These are phyloP conservation scores for Ustilaginoidea virens DNA, from an alignment of 2,329 filamentous ascomycete genomes.

Conservation along the genomic window DNA sequence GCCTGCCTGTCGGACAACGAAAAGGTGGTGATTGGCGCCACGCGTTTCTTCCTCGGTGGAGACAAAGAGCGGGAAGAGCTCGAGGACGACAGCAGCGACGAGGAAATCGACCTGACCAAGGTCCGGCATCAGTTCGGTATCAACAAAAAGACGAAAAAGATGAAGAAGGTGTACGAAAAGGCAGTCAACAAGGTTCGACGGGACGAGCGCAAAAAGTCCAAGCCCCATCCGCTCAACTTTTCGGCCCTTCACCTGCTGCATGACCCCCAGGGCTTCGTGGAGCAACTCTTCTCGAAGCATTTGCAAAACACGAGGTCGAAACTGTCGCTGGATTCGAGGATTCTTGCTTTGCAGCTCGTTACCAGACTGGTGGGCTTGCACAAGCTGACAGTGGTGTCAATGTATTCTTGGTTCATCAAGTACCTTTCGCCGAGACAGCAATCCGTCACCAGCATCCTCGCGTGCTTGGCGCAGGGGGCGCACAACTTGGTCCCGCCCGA, in stretches of 20 bases:
- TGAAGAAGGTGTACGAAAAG: slow-evolving; percentile 60
- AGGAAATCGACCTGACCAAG: slow-evolving; percentile 62
- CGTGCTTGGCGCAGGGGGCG: slow-evolving; percentile 79
- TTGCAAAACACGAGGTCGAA: slow-evolving; percentile 75
- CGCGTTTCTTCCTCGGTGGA: slow-evolving; percentile 88
- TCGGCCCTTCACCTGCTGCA: slow-evolving; percentile 87
- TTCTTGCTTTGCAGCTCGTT: slow-evolving; percentile 80
- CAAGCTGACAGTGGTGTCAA: slow-evolving; percentile 72
- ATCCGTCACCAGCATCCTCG: slow-evolving; percentile 83
- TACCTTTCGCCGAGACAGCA: slow-evolving; percentile 78
- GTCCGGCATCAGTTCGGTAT: slow-evolving; percentile 75
- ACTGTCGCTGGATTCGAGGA: slow-evolving; percentile 73
- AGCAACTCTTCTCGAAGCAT: slow-evolving; percentile 80
- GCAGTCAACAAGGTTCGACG: slow-evolving; percentile 72
- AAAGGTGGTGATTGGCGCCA: slow-evolving; percentile 77
- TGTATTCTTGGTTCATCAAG: slow-evolving; percentile 96
- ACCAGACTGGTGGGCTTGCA: slow-evolving; percentile 85
- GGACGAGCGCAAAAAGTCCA: slow-evolving; percentile 74
- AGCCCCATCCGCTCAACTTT: slow-evolving; percentile 84
- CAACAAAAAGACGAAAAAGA: slow-evolving; percentile 94
- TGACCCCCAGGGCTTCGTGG: slow-evolving; percentile 87
- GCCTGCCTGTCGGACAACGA: slow-evolving; percentile 79
- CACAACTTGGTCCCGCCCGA: slow-evolving; percentile 89
- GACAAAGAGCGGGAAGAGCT: slow-evolving; percentile 91
- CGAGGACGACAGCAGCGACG: slow-evolving; percentile 77